Percentiles rank a stretch among this genome's conserved stretches.
Evolutionary conservation across 164 flowering plant genomes (phyloP).

Genomic region (Berberis thunbergii): DNA sequence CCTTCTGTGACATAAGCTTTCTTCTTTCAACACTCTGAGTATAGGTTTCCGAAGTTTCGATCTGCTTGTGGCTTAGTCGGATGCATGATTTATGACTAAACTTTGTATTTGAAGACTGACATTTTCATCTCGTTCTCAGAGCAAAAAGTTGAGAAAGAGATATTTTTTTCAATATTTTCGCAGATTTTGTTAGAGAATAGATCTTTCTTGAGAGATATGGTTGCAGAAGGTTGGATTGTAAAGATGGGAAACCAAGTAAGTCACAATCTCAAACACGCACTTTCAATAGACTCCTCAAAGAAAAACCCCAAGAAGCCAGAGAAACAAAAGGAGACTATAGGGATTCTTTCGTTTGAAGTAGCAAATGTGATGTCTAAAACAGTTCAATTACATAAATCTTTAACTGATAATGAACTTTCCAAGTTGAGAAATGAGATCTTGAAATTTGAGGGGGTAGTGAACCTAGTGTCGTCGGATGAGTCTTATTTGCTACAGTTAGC

Average conservation of each 20-base stretch:
- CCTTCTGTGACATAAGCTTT: too few relatives aligned
- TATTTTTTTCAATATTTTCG: not conserved
- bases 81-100: too few relatives aligned
- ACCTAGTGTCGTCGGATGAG: slow-evolving; percentile 57
- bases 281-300: slow-evolving; percentile 44
- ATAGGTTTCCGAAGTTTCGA: too few relatives aligned
- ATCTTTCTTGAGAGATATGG: slow-evolving; percentile 31
- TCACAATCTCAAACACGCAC: slow-evolving; percentile 65
- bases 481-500: slow-evolving; percentile 54
- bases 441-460: slow-evolving; percentile 55
- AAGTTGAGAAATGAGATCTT: slow-evolving; percentile 52
- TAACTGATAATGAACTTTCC: slow-evolving; percentile 49
- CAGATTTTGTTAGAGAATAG: not conserved
- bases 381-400: slow-evolving; percentile 64
- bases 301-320: slow-evolving; percentile 31
- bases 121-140: too few relatives aligned
- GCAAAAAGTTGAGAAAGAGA: not conserved
- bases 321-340: slow-evolving; percentile 33
- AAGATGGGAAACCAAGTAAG: slow-evolving; percentile 89
- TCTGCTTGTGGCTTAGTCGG: too few relatives aligned
- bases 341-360: slow-evolving; percentile 88
- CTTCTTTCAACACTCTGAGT: too few relatives aligned
- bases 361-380: slow-evolving; percentile 87
- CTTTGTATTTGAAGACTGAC: too few relatives aligned
- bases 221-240: slow-evolving; percentile 79